These are phyloP conservation scores for Diutina catenulata DNA, from an alignment of 1,139 yeast species.

Conservation along the genomic window DNA sequence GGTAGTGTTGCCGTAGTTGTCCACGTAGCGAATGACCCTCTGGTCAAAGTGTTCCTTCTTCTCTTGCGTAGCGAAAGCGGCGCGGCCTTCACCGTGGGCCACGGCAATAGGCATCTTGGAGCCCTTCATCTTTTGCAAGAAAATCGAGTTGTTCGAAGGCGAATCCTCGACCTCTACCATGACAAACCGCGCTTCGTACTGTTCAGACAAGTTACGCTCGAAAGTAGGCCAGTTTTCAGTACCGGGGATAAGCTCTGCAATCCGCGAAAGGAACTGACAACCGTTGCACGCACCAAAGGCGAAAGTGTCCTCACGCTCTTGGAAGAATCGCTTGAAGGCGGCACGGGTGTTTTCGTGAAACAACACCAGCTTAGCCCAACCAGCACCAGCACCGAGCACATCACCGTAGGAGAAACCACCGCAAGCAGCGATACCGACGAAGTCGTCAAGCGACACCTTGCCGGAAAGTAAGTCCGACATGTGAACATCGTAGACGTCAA, in stretches of 20 bases:
- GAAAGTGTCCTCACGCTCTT: slow-evolving; percentile 80
- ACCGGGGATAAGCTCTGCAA: slow-evolving; percentile 86
- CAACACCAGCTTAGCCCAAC: slow-evolving; percentile 98
- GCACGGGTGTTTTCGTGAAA: slow-evolving; percentile 68
- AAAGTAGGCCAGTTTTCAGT: slow-evolving; percentile 95
- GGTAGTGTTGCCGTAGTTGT: slow-evolving; percentile 80
- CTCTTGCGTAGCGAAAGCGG: slow-evolving; percentile 43
- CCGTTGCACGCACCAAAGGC: slow-evolving; percentile 99
- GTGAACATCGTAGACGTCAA: slow-evolving; percentile 86
- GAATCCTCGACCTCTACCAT: slow-evolving; percentile 68
- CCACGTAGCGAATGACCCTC: slow-evolving; percentile 55
- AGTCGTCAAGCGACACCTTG: slow-evolving; percentile 58
- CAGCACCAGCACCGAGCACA: slow-evolving; percentile 97
- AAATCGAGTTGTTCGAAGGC: slow-evolving; percentile 47
- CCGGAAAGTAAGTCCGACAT: slow-evolving; percentile 88
- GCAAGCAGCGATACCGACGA: slow-evolving; percentile 94
- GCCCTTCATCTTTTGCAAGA: slow-evolving; percentile 84
- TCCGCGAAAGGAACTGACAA: slow-evolving; percentile 88
- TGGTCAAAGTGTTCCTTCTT: slow-evolving; percentile 26
- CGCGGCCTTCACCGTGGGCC: slow-evolving; percentile 98
- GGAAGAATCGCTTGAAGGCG: slow-evolving; percentile 74
- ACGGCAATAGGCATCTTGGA: slow-evolving; percentile 92
- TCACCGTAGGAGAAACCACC: slow-evolving; percentile 99
- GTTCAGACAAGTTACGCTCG: slow-evolving; percentile 86
- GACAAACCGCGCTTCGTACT: slow-evolving; percentile 90